Percentiles rank a stretch among this genome's conserved stretches.
Evolutionary conservation across 352 stramenopile genomes (phyloP).

Genomic region (Stramenopiles sp.): DNA sequence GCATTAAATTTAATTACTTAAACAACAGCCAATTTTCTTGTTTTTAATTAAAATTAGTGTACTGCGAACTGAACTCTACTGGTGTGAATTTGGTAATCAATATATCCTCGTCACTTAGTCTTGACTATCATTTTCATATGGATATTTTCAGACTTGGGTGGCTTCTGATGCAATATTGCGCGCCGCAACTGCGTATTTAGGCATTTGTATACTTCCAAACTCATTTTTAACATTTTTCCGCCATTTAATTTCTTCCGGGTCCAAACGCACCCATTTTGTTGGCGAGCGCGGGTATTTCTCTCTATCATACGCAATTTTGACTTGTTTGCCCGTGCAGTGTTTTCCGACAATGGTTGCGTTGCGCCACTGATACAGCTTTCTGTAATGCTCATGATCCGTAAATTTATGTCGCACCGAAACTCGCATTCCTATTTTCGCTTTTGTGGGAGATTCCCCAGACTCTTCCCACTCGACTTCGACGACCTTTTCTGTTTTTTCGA

Average conservation of each 20-base stretch:
- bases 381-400: background rate
- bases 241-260: constrained; percentile 8
- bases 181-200: too few species aligned
- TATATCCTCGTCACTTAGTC: too few species aligned
- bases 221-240: background rate
- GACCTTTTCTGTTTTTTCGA: background rate
- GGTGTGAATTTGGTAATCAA: too few species aligned
- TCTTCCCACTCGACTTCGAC: background rate
- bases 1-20: too few species aligned
- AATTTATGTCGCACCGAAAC: background rate
- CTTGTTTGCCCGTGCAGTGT: background rate
- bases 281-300: background rate
- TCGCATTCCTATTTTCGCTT: constrained; percentile 2
- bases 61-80: too few species aligned
- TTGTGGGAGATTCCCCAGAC: background rate
- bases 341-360: background rate
- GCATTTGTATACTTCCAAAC: too few species aligned
- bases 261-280: background rate
- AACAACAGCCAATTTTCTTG: too few species aligned
- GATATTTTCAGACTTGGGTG: too few species aligned
- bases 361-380: constrained; percentile 1
- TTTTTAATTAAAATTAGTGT: too few species aligned
- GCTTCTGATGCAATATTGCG: too few species aligned
- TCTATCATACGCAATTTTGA: constrained; percentile 7
- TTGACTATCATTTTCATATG: too few species aligned